phyloP scores from a whole-genome alignment of 352 stramenopile species.

The Phytophthora agathidicida region DNA sequence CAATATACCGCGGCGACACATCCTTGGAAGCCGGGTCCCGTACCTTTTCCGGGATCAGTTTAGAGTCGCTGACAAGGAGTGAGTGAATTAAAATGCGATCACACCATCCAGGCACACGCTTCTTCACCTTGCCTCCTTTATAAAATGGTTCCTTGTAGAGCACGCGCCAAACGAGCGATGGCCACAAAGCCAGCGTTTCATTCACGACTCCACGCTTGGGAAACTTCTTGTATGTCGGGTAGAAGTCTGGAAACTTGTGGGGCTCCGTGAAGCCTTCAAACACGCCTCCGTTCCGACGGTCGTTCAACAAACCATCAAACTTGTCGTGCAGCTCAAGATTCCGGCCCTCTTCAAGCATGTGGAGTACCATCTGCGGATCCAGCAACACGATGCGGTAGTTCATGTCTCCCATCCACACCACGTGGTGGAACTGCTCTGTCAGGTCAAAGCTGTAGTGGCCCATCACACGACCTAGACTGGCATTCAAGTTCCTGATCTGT shows the following conservation, averaged over 20 bases:
- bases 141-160: constrained; percentile 91
- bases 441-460: constrained; percentile 83
- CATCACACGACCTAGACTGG: constrained; percentile 79
- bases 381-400: constrained; percentile 88
- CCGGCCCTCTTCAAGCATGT: constrained; percentile 80
- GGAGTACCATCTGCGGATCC: constrained; percentile 74
- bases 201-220: constrained; percentile 73
- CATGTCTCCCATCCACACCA: constrained; percentile 91
- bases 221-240: constrained; percentile 91
- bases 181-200: constrained; percentile 68
- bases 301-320: constrained; percentile 84
- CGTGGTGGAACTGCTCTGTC: constrained; percentile 89
- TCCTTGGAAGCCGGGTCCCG: constrained; percentile 54
- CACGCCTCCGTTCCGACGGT: constrained; percentile 69
- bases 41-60: constrained; percentile 80
- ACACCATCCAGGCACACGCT: constrained; percentile 87
- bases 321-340: constrained; percentile 85
- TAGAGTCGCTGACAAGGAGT: constrained; percentile 78
- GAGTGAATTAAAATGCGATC: constrained; percentile 89
- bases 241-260: constrained; percentile 87
- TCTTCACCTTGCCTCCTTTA: constrained; percentile 90
- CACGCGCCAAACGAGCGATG: constrained; percentile 75
- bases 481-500: constrained; percentile 84
- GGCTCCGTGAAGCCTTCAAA: constrained; percentile 88
- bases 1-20: constrained; percentile 42